Percentiles rank a stretch among this genome's conserved stretches.
Evolutionary conservation across 2,329 filamentous ascomycete species (phyloP).

Genomic region (Colletotrichum euphorbiae): DNA sequence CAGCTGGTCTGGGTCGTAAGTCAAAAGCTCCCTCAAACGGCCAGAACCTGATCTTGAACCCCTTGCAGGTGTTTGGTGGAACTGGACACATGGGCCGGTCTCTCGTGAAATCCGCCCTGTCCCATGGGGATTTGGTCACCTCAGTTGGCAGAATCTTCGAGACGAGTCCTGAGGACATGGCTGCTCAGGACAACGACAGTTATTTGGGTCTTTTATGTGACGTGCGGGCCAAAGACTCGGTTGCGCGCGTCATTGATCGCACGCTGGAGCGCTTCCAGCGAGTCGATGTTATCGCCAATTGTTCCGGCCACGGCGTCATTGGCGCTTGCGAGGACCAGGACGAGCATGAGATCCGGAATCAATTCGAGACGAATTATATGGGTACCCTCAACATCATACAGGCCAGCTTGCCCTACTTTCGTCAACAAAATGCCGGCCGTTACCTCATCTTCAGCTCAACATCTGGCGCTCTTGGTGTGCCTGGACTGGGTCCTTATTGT

Average conservation of each 20-base stretch:
- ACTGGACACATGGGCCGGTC: constrained; percentile 98
- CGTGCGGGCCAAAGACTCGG: constrained; percentile 83
- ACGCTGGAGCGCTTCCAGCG: constrained; percentile 81
- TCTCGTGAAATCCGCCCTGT: constrained; percentile 83
- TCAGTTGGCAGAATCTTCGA: constrained; percentile 88
- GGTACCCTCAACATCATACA: constrained; percentile 95
- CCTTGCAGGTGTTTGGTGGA: constrained; percentile 83
- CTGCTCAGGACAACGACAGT: constrained; percentile 70
- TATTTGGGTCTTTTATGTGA: constrained; percentile 90
- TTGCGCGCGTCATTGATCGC: constrained; percentile 75
- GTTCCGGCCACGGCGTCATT: constrained; percentile 94
- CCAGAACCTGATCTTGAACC: not conserved
- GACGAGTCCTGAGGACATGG: constrained; percentile 77
- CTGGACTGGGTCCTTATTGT: constrained; percentile 92
- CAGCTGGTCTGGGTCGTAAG: constrained; percentile 90
- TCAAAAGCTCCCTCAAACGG: constrained; percentile 38
- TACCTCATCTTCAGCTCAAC: constrained; percentile 97
- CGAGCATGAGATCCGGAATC: constrained; percentile 91
- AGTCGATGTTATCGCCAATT: constrained; percentile 92
- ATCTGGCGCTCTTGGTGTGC: constrained; percentile 90
- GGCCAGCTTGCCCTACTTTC: constrained; percentile 87
- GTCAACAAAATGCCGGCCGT: constrained; percentile 78
- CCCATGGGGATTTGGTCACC: constrained; percentile 84
- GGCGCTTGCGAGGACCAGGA: constrained; percentile 97
- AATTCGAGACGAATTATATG: constrained; percentile 98